Evolutionary conservation across 768 basidiomycete species (phyloP).

Genomic region (Gymnopilus dilepis): DNA sequence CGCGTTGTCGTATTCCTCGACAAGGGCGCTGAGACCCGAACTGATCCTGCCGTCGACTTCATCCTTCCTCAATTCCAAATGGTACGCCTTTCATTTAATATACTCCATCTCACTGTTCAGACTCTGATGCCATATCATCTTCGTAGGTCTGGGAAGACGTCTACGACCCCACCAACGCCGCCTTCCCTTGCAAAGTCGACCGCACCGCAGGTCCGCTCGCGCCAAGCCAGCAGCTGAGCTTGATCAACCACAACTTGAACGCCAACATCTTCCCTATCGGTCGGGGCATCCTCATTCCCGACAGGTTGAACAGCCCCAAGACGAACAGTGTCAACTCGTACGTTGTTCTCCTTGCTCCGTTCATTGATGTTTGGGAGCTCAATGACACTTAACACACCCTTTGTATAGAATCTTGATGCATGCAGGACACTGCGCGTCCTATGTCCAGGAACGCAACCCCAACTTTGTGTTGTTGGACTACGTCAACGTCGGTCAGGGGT

Average conservation of each 20-base stretch:
- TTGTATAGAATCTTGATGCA: constrained; percentile 38
- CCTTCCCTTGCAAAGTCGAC: constrained; percentile 59
- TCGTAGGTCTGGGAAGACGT: constrained; percentile 59
- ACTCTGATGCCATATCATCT: background rate
- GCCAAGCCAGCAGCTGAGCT: constrained; percentile 54
- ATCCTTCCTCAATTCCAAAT: constrained; percentile 64
- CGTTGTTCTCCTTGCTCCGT: constrained; percentile 23
- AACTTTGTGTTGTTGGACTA: constrained; percentile 59
- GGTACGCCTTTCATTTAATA: constrained; percentile 38
- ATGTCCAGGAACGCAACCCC: constrained; percentile 47
- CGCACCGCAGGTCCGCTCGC: constrained; percentile 53
- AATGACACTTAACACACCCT: background rate
- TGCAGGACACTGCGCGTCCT: constrained; percentile 46
- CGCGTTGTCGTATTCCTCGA: constrained; percentile 69
- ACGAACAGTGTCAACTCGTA: constrained; percentile 42
- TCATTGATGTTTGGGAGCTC: background rate
- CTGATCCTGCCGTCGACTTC: constrained; percentile 41
- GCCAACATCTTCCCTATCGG: constrained; percentile 40
- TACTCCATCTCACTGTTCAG: too few relatives aligned
- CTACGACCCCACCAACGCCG: constrained; percentile 50
- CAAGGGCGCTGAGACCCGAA: constrained; percentile 42
- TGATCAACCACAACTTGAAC: constrained; percentile 62
- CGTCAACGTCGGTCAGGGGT: constrained; percentile 50
- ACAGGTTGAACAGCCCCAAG: constrained; percentile 37
- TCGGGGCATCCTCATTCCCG: constrained; percentile 41